phyloP scores from a whole-genome alignment of 257 asterid species.

The Plantago ovata region DNA sequence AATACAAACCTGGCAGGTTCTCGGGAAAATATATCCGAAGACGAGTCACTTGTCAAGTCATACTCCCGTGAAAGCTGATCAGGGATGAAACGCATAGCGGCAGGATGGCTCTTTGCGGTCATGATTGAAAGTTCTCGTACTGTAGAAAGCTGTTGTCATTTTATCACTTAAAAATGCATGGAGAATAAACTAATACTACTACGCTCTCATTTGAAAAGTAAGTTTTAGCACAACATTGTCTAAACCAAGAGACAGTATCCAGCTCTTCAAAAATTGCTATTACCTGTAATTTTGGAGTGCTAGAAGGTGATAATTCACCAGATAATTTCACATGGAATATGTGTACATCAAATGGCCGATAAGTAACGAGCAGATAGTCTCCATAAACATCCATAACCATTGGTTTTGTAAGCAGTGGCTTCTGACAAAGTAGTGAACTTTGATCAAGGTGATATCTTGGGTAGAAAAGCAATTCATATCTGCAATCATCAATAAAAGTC shows the following conservation, averaged over 20 bases:
- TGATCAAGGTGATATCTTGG: slow-evolving; percentile 99
- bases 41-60: slow-evolving; percentile 36
- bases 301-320: slow-evolving; percentile 92
- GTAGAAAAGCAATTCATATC: slow-evolving; percentile 94
- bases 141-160: slow-evolving; percentile 99
- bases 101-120: slow-evolving; percentile 99
- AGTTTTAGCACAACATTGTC: slow-evolving; percentile 8
- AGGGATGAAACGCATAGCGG: slow-evolving; percentile 91
- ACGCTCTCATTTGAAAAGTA: slow-evolving; percentile 30
- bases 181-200: slow-evolving; percentile 28
- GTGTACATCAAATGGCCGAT: slow-evolving; percentile 95
- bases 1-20: slow-evolving; percentile 84
- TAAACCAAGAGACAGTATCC: slow-evolving; percentile 19
- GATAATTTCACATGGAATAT: slow-evolving; percentile 80
- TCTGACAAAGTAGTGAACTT: slow-evolving; percentile 88
- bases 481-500: slow-evolving; percentile 38
- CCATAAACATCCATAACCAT: slow-evolving; percentile 98
- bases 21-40: slow-evolving; percentile 47
- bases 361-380: slow-evolving; percentile 89
- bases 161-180: slow-evolving; percentile 85
- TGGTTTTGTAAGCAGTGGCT: slow-evolving; percentile 78
- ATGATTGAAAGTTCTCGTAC: slow-evolving; percentile 99
- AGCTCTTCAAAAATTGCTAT: slow-evolving; percentile 27
- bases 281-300: slow-evolving; percentile 90
- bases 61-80: slow-evolving; percentile 70